Percentiles rank a stretch among this genome's conserved stretches.
Conservation (phyloP, 371 early-diverging fungal species). For the Mortierella sp. region DNA sequence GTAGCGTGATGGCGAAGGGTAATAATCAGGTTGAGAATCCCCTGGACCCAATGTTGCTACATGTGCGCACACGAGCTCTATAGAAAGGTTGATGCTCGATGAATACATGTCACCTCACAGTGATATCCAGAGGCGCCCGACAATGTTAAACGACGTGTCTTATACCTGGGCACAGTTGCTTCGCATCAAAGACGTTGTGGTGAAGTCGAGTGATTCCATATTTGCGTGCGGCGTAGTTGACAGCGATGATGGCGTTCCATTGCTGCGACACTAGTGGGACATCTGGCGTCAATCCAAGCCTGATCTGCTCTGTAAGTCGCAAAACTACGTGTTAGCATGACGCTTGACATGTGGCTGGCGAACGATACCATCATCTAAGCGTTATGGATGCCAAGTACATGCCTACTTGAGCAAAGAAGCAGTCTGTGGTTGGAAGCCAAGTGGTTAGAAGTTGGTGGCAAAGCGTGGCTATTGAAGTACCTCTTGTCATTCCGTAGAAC, state of each 20-base stretch:
- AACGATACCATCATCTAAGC: too few relatives aligned
- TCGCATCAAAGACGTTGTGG: conserved; percentile 66
- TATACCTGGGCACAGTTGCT: conserved; percentile 71
- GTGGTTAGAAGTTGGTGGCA: conserved; percentile 19
- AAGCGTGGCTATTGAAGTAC: neutral
- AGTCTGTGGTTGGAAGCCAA: conserved; percentile 56
- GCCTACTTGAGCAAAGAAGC: conserved; percentile 85
- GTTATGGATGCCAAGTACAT: too few relatives aligned
- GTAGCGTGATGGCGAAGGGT: conserved; percentile 68
- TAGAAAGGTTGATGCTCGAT: neutral
- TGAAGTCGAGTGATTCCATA: conserved; percentile 60
- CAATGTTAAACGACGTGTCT: too few relatives aligned
- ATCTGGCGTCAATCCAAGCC: conserved; percentile 74
- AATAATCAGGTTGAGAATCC: conserved; percentile 73
- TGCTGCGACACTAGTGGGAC: conserved; percentile 89
- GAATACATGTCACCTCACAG: neutral
- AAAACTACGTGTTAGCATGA: neutral
- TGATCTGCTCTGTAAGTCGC: conserved; percentile 68
- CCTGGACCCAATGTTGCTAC: conserved; percentile 84
- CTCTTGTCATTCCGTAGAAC: neutral
- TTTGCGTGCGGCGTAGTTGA: conserved; percentile 70
- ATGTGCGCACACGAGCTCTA: conserved; percentile 83
- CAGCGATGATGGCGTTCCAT: conserved; percentile 89
- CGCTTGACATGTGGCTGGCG: neutral
- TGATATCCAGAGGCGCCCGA: too few relatives aligned